These are phyloP conservation scores for Hypoxylon sp. DNA, from an alignment of 2,329 filamentous ascomycete species.

Conservation along the genomic window DNA sequence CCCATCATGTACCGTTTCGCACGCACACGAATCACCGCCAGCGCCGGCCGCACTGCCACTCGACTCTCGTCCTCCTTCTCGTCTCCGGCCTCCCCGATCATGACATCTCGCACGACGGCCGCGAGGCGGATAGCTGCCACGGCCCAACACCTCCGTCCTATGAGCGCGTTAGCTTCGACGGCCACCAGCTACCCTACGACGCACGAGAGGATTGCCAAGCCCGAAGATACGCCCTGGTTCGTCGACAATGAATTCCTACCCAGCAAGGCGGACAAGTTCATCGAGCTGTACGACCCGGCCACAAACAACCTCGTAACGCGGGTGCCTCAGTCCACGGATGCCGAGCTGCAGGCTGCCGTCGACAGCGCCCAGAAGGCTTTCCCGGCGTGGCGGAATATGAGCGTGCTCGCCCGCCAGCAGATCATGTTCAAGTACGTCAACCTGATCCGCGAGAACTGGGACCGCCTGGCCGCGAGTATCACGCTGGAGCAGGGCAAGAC, in stretches of 20 bases:
- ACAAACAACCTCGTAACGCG: conserved; percentile 88
- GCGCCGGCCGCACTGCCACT: conserved; percentile 44
- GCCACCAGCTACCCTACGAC: conserved; percentile 74
- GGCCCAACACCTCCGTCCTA: conserved; percentile 65
- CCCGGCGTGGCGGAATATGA: conserved; percentile 77
- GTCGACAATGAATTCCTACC: conserved; percentile 81
- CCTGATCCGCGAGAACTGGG: conserved; percentile 86
- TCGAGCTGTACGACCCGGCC: conserved; percentile 84
- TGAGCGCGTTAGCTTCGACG: conserved; percentile 65
- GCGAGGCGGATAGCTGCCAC: conserved; percentile 69
- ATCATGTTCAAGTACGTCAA: conserved; percentile 89
- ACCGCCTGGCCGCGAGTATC: conserved; percentile 84
- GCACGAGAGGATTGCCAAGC: conserved; percentile 76
- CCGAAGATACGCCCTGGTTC: conserved; percentile 82
- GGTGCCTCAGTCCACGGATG: conserved; percentile 83
- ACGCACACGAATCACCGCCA: conserved; percentile 44
- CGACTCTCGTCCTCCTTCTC: conserved; percentile 42
- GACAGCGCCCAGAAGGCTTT: conserved; percentile 82
- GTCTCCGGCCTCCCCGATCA: conserved; percentile 45
- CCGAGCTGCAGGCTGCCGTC: conserved; percentile 79
- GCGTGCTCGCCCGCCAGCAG: conserved; percentile 79
- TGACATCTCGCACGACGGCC: conserved; percentile 55
- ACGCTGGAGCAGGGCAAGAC: conserved; percentile 92
- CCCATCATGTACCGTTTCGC: conserved; percentile 50
- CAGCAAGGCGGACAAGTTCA: conserved; percentile 77